Evolutionary conservation across 2,329 filamentous ascomycete species (phyloP).

Genomic region (Clarireedia monteithiana): DNA sequence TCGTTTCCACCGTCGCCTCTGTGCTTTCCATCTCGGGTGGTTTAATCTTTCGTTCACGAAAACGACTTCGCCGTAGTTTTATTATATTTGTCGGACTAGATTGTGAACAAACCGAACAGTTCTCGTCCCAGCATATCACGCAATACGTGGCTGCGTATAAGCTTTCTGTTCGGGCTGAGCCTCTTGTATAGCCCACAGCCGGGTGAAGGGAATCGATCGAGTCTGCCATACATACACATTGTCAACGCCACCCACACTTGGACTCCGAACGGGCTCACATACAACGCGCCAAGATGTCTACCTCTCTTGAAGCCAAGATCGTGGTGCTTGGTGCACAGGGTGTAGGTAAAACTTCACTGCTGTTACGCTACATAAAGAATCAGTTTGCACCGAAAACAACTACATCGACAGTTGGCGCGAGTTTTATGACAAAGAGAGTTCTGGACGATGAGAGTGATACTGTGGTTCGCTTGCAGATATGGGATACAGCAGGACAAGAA

Average conservation of each 20-base stretch:
- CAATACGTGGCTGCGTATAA: too few relatives aligned
- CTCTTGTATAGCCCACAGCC: too few relatives aligned
- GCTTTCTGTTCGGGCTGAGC: too few relatives aligned
- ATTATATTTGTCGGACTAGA: too few relatives aligned
- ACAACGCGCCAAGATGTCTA: not conserved
- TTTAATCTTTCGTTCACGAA: not conserved
- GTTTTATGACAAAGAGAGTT: constrained; percentile 72
- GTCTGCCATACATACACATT: not conserved
- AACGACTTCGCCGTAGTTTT: not conserved
- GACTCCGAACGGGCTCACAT: too few relatives aligned
- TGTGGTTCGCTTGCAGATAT: constrained; percentile 85
- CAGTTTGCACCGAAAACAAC: constrained; percentile 28
- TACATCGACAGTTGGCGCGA: constrained; percentile 67
- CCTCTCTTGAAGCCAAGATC: constrained; percentile 70
- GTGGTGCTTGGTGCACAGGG: constrained; percentile 74
- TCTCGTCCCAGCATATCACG: not conserved
- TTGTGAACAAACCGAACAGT: not conserved
- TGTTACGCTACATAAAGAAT: constrained; percentile 53
- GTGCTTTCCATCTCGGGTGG: not conserved
- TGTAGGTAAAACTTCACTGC: constrained; percentile 72
- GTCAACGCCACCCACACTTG: not conserved
- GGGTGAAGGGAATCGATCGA: not conserved
- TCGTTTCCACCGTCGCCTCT: not conserved
- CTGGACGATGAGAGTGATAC: constrained; percentile 80
- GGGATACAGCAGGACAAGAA: constrained; percentile 95